Conservation (phyloP, 192 early-diverging fungal species). For the Physocladia obscura region DNA sequence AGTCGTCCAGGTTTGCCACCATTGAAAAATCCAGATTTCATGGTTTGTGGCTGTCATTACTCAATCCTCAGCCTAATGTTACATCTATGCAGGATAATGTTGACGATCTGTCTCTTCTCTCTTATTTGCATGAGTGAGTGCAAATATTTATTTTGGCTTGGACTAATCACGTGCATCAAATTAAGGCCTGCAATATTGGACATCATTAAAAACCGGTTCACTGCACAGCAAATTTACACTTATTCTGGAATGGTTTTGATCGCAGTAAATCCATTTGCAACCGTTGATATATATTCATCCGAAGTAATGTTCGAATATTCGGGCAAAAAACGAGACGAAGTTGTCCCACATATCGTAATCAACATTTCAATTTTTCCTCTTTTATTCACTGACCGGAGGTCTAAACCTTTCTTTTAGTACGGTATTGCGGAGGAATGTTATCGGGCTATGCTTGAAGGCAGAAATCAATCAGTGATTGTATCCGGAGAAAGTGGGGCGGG, state of each 20-base stretch:
- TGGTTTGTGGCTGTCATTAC: conserved; percentile 12
- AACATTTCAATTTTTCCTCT: not conserved
- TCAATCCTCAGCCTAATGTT: conserved; percentile 38
- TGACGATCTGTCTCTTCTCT: conserved; percentile 28
- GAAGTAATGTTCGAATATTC: conserved; percentile 59
- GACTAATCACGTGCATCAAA: not conserved
- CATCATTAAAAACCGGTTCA: conserved; percentile 20
- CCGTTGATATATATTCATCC: conserved; percentile 75
- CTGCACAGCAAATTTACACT: conserved; percentile 70
- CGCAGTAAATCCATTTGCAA: conserved; percentile 85
- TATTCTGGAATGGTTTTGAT: conserved; percentile 94
- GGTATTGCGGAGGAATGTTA: conserved; percentile 92
- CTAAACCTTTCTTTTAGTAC: conserved; percentile 44
- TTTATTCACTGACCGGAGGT: not conserved
- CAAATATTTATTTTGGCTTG: not conserved
- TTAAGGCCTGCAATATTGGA: conserved; percentile 24
- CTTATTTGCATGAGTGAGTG: conserved; percentile 31
- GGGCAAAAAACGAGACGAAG: conserved; percentile 76
- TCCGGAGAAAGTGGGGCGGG: conserved; percentile 92
- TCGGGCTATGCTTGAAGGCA: conserved; percentile 83
- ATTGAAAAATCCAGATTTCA: conserved; percentile 78
- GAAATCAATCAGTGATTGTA: conserved; percentile 91
- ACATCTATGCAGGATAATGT: conserved; percentile 12
- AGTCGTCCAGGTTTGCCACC: conserved; percentile 69
- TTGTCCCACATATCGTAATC: conserved; percentile 75